These are phyloP conservation scores for Boletus speciosus DNA, from an alignment of 768 basidiomycete genomes.

Conservation along the genomic window DNA sequence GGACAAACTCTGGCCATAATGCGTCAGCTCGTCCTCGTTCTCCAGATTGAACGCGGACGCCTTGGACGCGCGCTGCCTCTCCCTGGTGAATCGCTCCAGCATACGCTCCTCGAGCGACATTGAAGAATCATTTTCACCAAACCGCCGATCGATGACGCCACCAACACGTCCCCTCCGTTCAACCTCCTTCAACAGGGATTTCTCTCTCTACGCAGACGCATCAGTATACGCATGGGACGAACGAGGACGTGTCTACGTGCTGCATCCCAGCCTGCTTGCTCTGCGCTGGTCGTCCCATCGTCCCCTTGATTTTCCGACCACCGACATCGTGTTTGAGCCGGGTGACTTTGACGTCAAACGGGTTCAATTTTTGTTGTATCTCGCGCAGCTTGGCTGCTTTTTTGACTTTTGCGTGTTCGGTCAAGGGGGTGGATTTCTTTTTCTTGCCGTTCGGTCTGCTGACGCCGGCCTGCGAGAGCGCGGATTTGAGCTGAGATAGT, in stretches of 20 bases:
- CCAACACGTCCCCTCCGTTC: constrained; percentile 79
- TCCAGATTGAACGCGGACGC: constrained; percentile 84
- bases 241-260: constrained; percentile 50
- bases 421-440: constrained; percentile 51
- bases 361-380: constrained; percentile 84
- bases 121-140: constrained; percentile 91
- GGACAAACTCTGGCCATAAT: constrained; percentile 86
- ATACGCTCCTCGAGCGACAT: constrained; percentile 96
- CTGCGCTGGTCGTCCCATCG: constrained; percentile 76
- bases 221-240: constrained; percentile 4
- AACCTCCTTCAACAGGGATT: constrained; percentile 84
- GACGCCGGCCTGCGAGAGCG: constrained; percentile 78
- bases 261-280: constrained; percentile 91
- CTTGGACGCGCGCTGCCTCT: constrained; percentile 77
- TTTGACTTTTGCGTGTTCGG: constrained; percentile 81
- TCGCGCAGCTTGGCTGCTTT: constrained; percentile 74
- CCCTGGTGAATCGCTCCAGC: constrained; percentile 92
- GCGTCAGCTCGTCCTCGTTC: constrained; percentile 86
- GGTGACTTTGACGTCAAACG: constrained; percentile 91
- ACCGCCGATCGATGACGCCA: constrained; percentile 88
- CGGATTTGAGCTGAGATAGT: constrained; percentile 84
- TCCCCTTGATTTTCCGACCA: constrained; percentile 81
- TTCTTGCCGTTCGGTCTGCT: constrained; percentile 62
- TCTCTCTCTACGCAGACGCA: constrained; percentile 58
- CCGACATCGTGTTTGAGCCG: constrained; percentile 92